Evolutionary conservation across 1,284 basidiomycete genomes (phyloP), one percentile per base, ranked within the genome.

Genomic region (Microbotryomycetes sp.): DNA sequence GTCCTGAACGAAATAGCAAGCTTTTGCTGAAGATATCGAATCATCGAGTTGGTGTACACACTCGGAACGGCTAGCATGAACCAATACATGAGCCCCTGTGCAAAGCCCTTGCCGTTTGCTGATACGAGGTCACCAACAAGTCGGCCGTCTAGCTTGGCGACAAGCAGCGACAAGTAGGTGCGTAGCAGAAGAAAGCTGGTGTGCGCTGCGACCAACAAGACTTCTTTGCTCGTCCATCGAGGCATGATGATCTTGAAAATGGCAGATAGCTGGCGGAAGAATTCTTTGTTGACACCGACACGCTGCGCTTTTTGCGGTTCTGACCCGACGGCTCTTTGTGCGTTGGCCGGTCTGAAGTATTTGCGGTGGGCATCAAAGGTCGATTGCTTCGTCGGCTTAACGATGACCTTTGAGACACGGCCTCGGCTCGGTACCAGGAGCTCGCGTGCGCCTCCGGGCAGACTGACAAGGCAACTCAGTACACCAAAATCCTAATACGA

Each of bases 1-100:
- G 90, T 92, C 49, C 92, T 82, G 72, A 97, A 83, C 5, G 85
- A 81, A 15, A 96, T 81, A 0, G 91, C 85, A 2, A 98, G 82
- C 68, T 89, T 90, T n/a, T 87, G 84, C 77, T 97, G 92, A 0
- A 97, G 80, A 74, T 90, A 89, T 50, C 59, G 45, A 55, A 66
- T 67, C 90, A 97, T 93, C 1, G 90, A 86, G 74, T 98, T 97
- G 0, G 93, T 97, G 73, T 93, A 94, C 21, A 91, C 93, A 71
- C 89, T 91, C 0, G 94, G 93, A 27, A 97, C 80, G 0, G 91
- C 90, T 6, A 98, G 81, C 5, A 85, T 77, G 72, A 94, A 96
- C 93, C 93, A 97, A 61, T 91, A 79, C 0, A 81, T 87, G 0
- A 97, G 77, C 0, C 92, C 92, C 54, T 81, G 82, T 16, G 91